A percentile compares a stretch with the other conserved stretches of the same genome.
Evolutionary conservation across 108 stramenopile genomes (phyloP).

Genomic region (Skeletonema marinoi): DNA sequence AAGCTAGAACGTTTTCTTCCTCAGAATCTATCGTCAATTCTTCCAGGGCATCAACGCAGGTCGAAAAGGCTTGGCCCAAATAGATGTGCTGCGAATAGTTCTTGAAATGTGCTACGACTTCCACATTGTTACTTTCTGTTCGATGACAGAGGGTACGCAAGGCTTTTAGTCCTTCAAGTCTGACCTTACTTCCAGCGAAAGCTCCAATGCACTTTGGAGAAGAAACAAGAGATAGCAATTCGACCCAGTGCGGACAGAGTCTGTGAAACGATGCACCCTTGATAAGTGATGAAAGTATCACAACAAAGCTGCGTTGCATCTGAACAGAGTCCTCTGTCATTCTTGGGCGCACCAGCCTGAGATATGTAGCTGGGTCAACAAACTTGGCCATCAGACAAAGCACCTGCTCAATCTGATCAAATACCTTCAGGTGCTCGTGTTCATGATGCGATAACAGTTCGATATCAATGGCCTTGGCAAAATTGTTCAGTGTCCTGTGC

Average conservation of each 20-base stretch:
- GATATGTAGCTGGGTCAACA: conserved; percentile 32
- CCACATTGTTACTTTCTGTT: neutral
- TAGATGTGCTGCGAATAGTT: no score
- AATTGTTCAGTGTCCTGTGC: conserved; percentile 24
- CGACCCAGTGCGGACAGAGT: conserved; percentile 32
- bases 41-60: neutral
- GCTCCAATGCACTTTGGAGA: conserved; percentile 34
- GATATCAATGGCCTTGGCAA: conserved; percentile 43
- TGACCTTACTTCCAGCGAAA: conserved; percentile 19
- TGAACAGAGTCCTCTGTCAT: conserved; percentile 33
- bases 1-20: neutral
- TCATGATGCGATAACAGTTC: conserved; percentile 7
- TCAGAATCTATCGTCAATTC: neutral
- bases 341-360: conserved; percentile 29
- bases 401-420: conserved; percentile 26
- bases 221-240: conserved; percentile 16
- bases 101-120: neutral
- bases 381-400: conserved; percentile 43
- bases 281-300: conserved; percentile 30
- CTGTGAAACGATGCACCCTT: conserved; percentile 27
- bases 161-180: neutral
- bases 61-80: neutral
- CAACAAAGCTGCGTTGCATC: conserved; percentile 17
- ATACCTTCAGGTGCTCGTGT: neutral
- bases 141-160: neutral